These are phyloP conservation scores for Pseudofabraea citricarpa DNA, from an alignment of 2,329 filamentous ascomycete species.

Conservation along the genomic window DNA sequence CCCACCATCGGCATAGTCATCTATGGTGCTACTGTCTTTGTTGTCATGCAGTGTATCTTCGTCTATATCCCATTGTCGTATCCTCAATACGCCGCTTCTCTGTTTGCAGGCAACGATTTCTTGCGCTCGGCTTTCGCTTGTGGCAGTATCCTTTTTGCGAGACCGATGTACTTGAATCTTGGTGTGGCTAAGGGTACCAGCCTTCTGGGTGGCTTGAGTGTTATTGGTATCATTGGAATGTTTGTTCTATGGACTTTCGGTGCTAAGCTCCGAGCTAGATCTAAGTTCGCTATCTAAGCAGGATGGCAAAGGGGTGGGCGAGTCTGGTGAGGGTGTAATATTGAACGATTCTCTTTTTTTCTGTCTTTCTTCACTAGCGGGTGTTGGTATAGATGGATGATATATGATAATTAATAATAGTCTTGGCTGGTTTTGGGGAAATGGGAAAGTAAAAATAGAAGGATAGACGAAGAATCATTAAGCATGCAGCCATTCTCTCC, in stretches of 20 bases:
- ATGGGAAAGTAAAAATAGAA: too few relatives aligned
- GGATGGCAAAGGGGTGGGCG: not conserved
- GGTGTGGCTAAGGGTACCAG: constrained; percentile 53
- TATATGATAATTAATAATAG: too few relatives aligned
- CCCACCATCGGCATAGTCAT: constrained; percentile 52
- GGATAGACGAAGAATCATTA: too few relatives aligned
- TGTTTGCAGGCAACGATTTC: constrained; percentile 59
- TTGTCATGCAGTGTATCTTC: constrained; percentile 57
- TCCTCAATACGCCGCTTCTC: constrained; percentile 50
- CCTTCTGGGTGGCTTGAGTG: constrained; percentile 50
- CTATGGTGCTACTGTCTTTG: constrained; percentile 46
- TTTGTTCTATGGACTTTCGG: constrained; percentile 28
- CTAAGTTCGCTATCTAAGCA: constrained; percentile 21
- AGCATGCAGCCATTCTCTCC: too few relatives aligned
- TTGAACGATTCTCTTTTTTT: too few relatives aligned
- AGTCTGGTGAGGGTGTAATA: too few relatives aligned
- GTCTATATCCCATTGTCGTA: constrained; percentile 54
- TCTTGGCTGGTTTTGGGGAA: too few relatives aligned
- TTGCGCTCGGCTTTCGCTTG: constrained; percentile 53
- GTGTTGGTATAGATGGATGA: too few relatives aligned
- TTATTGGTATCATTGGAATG: constrained; percentile 52
- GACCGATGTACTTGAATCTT: constrained; percentile 54
- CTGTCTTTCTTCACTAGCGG: too few relatives aligned
- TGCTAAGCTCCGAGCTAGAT: constrained; percentile 19
- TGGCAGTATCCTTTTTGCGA: constrained; percentile 54